phyloP scores from a whole-genome alignment of 371 early-diverging fungal genomes.

The Capniomyces stellatus region DNA sequence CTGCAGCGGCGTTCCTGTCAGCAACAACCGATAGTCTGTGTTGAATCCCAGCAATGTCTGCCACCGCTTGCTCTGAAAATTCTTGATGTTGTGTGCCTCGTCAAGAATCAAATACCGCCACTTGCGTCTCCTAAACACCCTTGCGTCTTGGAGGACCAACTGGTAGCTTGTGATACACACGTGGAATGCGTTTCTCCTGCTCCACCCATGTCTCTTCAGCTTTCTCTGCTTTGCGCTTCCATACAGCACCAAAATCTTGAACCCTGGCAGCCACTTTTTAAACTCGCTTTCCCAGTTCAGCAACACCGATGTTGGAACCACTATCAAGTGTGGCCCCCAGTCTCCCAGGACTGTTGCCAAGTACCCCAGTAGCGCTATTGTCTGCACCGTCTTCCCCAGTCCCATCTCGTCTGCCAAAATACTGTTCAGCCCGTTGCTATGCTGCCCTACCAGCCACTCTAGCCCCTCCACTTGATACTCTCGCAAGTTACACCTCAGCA shows the following conservation, averaged over 20 bases:
- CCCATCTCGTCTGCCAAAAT: constrained; percentile 99
- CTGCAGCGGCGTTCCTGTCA: constrained; percentile 94
- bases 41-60: constrained; percentile 73
- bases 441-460: constrained; percentile 77
- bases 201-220: constrained; percentile 54
- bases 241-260: constrained; percentile 70
- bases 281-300: constrained; percentile 93
- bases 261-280: constrained; percentile 75
- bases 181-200: constrained; percentile 55
- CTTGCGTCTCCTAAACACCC: constrained; percentile 33
- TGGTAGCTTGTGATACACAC: constrained; percentile 81
- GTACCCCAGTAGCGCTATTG: constrained; percentile 66
- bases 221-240: constrained; percentile 48
- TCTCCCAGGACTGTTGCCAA: constrained; percentile 37
- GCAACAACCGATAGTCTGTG: constrained; percentile 50
- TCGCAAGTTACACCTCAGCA: constrained; percentile 46
- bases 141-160: constrained; percentile 30
- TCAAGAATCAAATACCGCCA: constrained; percentile 84
- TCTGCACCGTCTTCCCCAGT: constrained; percentile 93
- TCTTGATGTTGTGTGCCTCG: constrained; percentile 95
- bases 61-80: constrained; percentile 84
- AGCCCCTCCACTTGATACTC: constrained; percentile 61
- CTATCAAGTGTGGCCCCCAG: constrained; percentile 75
- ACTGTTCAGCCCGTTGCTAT: constrained; percentile 90
- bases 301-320: constrained; percentile 85